Conservation (phyloP, 2,329 filamentous ascomycete genomes). For the Penicillium thymicola region DNA sequence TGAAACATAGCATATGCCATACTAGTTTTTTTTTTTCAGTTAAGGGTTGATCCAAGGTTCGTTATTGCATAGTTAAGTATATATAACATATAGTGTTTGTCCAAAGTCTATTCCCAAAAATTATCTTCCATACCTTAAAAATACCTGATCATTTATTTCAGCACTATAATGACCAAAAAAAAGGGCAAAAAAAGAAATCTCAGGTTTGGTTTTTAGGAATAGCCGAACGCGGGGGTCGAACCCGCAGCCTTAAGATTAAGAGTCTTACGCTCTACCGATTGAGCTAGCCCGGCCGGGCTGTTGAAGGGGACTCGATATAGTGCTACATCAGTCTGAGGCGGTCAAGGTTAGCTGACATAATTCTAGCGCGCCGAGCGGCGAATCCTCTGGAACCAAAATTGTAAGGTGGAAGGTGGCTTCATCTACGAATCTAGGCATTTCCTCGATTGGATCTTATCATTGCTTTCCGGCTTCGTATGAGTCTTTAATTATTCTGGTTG, state of each 20-base stretch:
- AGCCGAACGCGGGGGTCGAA: conserved; percentile 45
- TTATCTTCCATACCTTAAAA: background rate
- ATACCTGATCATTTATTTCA: no score
- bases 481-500: conserved; percentile 20
- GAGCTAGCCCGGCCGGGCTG: conserved; percentile 44
- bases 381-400: conserved; percentile 24
- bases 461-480: conserved; percentile 24
- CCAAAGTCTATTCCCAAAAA: background rate
- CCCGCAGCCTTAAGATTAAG: conserved; percentile 48
- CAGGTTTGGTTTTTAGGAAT: conserved; percentile 19
- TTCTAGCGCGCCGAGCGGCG: conserved; percentile 20
- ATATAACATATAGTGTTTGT: background rate
- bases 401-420: conserved; percentile 24
- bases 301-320: background rate
- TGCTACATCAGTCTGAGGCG: background rate
- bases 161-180: background rate
- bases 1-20: no score
- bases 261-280: conserved; percentile 51
- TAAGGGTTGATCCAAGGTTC: no score
- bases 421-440: conserved; percentile 13
- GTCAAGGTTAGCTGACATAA: conserved; percentile 16
- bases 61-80: no score
- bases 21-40: no score
- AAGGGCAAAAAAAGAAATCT: conserved; percentile 11
- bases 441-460: conserved; percentile 9